These are phyloP conservation scores for Yueomyces sp. DNA, from an alignment of 805 yeast species.

Conservation along the genomic window DNA sequence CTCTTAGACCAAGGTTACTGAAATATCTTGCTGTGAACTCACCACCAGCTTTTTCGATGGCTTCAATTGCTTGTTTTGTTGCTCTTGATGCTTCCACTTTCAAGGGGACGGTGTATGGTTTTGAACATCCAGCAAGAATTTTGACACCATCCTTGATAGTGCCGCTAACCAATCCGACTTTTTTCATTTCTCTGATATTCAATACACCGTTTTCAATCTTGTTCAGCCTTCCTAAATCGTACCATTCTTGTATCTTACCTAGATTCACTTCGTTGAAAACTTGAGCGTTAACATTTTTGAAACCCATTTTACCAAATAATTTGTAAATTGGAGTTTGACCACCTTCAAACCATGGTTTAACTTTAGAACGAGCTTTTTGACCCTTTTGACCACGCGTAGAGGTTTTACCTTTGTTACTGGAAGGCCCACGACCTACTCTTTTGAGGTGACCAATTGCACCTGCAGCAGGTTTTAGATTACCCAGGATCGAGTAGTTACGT, in stretches of 20 bases:
- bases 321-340: constrained; percentile 91
- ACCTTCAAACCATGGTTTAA: constrained; percentile 94
- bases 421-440: constrained; percentile 93
- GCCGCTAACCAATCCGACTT: constrained; percentile 61
- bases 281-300: constrained; percentile 48
- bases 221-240: constrained; percentile 45
- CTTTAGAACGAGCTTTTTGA: constrained; percentile 89
- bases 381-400: constrained; percentile 98
- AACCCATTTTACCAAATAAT: constrained; percentile 80
- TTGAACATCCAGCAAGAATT: constrained; percentile 55
- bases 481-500: constrained; percentile 29
- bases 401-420: constrained; percentile 85
- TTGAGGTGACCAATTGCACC: constrained; percentile 49
- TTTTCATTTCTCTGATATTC: constrained; percentile 64
- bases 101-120: constrained; percentile 41
- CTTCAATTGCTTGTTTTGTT: constrained; percentile 54
- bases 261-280: constrained; percentile 50
- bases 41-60: constrained; percentile 65
- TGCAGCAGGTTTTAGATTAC: constrained; percentile 42
- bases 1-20: constrained; percentile 52
- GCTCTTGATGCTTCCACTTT: constrained; percentile 77
- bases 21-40: constrained; percentile 61
- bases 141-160: constrained; percentile 68
- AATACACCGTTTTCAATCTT: constrained; percentile 46
- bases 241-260: constrained; percentile 55